A percentile compares a stretch with the other conserved stretches of the same genome.
Conservation (phyloP, 1,284 basidiomycete species). For the Malassezia globosa region DNA sequence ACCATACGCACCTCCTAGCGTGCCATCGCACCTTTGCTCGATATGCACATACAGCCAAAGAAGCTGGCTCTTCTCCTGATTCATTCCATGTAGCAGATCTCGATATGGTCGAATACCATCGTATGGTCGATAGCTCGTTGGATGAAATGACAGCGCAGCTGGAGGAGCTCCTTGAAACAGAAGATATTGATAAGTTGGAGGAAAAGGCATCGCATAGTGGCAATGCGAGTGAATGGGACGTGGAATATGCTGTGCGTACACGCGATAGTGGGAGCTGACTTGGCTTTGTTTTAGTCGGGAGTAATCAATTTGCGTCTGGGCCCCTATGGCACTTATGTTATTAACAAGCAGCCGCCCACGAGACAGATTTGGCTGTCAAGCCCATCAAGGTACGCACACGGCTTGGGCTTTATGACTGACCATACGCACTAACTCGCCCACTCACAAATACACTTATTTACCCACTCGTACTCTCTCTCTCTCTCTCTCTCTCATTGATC, state of each 20-base stretch:
- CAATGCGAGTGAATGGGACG: constrained; percentile 56
- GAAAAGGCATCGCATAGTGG: constrained; percentile 6
- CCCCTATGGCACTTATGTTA: constrained; percentile 82
- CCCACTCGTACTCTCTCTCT: too few species aligned
- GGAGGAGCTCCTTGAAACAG: constrained; percentile 63
- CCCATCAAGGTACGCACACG: constrained; percentile 53
- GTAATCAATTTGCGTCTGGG: constrained; percentile 79
- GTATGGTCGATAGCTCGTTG: constrained; percentile 69
- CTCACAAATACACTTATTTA: too few species aligned
- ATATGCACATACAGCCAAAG: background rate
- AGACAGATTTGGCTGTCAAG: constrained; percentile 98
- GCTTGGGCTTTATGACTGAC: too few species aligned
- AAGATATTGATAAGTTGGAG: constrained; percentile 34
- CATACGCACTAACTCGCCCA: too few species aligned
- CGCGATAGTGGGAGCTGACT: too few species aligned
- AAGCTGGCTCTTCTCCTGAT: background rate
- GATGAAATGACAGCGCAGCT: constrained; percentile 66
- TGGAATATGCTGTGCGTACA: constrained; percentile 80
- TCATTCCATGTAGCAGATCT: background rate
- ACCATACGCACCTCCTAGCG: too few species aligned
- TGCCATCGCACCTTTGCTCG: too few species aligned
- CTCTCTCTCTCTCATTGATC: too few species aligned
- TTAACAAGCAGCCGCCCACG: constrained; percentile 98
- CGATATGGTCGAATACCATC: constrained; percentile 55
- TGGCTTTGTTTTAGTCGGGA: constrained; percentile 56